Evolutionary conservation across 2,329 filamentous ascomycete genomes (phyloP).

Genomic region (Aphanoascus verrucosus): DNA sequence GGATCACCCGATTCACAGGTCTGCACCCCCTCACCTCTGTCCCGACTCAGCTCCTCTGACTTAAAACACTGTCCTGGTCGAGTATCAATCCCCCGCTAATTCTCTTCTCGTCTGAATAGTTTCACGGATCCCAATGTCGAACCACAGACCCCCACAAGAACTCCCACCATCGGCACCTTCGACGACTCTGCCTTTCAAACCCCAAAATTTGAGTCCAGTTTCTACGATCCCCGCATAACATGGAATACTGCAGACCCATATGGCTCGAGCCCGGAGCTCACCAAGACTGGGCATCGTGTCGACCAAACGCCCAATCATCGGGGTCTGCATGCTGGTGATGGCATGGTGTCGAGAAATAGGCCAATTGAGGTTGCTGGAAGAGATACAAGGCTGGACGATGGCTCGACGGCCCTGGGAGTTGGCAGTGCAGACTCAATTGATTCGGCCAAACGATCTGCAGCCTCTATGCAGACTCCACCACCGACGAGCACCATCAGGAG

Average conservation of each 20-base stretch:
- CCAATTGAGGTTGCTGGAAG: slow-evolving; percentile 14
- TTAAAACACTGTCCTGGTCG: slow-evolving; percentile 20
- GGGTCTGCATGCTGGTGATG: slow-evolving; percentile 20
- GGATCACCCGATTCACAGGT: slow-evolving; percentile 39
- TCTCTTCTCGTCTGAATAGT: slow-evolving; percentile 20
- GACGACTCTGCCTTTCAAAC: slow-evolving; percentile 34
- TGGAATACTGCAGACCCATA: slow-evolving; percentile 40
- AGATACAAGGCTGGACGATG: background rate
- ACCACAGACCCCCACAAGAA: slow-evolving; percentile 39
- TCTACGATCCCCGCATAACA: slow-evolving; percentile 37
- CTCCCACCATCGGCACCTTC: slow-evolving; percentile 31
- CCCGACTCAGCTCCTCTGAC: slow-evolving; percentile 24
- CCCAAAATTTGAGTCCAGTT: slow-evolving; percentile 39
- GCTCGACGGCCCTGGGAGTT: background rate
- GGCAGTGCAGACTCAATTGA: background rate
- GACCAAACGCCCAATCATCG: slow-evolving; percentile 23
- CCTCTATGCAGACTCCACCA: slow-evolving; percentile 51
- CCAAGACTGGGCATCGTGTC: slow-evolving; percentile 33
- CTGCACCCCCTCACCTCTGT: slow-evolving; percentile 19
- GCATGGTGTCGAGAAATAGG: slow-evolving; percentile 15
- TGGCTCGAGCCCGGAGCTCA: slow-evolving; percentile 38
- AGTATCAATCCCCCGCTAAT: background rate
- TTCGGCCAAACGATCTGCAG: slow-evolving; percentile 15
- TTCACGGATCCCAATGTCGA: slow-evolving; percentile 39
- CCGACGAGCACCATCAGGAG: slow-evolving; percentile 49